Evolutionary conservation across 2,329 filamentous ascomycete genomes (phyloP), one percentile per base, ranked within the genome.

Genomic region (Claviceps arundinis): DNA sequence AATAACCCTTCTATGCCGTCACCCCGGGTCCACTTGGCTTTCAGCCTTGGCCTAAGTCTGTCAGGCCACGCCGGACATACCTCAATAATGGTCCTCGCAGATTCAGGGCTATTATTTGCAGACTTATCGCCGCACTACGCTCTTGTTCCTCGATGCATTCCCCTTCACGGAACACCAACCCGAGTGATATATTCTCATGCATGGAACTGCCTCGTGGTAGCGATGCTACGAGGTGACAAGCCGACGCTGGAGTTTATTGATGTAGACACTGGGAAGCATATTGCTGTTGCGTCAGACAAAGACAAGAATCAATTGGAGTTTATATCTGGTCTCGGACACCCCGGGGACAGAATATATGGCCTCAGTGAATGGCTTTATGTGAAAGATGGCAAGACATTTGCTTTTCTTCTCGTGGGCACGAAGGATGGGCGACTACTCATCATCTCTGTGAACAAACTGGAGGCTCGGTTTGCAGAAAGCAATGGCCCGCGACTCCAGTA

Each of bases 341-440:
- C 65, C 1, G 76, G 76, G 1, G 81, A 85, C 56, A 73, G 72
- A 41, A 76, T 89, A 1, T 71, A 78, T 44, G 73, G 77, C 1
- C 64, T 89, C 7, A 64, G 75, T 1, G 81, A 87, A 55, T 89
- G 85, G 85, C 63, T 71, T 5, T 80, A 78, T 55, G 66, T 70
- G 37, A 77, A 78, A 52, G 72, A 78, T 40, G 72, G 70, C n/a
- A 78, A 75, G 52, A 73, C 67, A 0, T 85, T 83, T 64, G 73
- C 77, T 1, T 84, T 81, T 60, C 70, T 88, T 37, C 71, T 87
- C 14, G 73, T 85, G 11, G 73, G 77, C 4, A 79, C 78, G 0
- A 71, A 70, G 37, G 66, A 68, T 9, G 80, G 81, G 1, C 69
- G 73, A 5, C 66, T 86, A 13, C 60, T 82, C 19, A 71, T 85